These are phyloP conservation scores for Lentinula novae-zelandiae DNA, from an alignment of 1,284 basidiomycete genomes.

Conservation along the genomic window DNA sequence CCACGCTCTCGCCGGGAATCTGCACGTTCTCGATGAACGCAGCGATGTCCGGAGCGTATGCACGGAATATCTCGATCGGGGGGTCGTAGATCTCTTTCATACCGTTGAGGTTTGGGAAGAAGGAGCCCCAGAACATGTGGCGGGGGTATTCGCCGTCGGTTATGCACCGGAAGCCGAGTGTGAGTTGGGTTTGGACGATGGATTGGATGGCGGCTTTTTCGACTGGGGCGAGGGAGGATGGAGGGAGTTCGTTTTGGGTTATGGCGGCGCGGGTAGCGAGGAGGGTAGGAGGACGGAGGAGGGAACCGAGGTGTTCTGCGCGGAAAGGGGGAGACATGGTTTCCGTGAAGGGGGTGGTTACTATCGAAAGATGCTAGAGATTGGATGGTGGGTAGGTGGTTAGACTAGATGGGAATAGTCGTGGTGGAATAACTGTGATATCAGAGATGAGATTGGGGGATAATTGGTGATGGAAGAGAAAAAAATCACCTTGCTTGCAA, in stretches of 20 bases:
- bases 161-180: slow-evolving; percentile 39
- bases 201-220: slow-evolving; percentile 43
- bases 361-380: no score
- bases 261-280: slow-evolving; percentile 36
- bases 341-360: background rate
- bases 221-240: slow-evolving; percentile 33
- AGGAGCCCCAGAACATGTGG: slow-evolving; percentile 19
- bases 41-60: slow-evolving; percentile 3
- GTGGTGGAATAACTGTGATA: no score
- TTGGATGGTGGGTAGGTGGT: background rate
- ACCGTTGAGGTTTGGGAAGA: slow-evolving; percentile 1
- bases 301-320: slow-evolving; percentile 41
- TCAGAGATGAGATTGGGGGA: no score
- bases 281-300: slow-evolving; percentile 41
- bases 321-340: slow-evolving; percentile 30
- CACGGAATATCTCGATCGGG: background rate
- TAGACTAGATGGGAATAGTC: no score
- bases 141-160: slow-evolving; percentile 46
- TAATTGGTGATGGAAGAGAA: no score
- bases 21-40: slow-evolving; percentile 3
- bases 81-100: slow-evolving; percentile 4
- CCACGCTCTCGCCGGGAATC: slow-evolving; percentile 7
- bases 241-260: slow-evolving; percentile 30
- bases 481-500: no score
- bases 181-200: slow-evolving; percentile 39